A percentile compares a stretch with the other conserved stretches of the same genome.
phyloP scores from a whole-genome alignment of 108 stramenopile species.

The Mediolabrus comicus region DNA sequence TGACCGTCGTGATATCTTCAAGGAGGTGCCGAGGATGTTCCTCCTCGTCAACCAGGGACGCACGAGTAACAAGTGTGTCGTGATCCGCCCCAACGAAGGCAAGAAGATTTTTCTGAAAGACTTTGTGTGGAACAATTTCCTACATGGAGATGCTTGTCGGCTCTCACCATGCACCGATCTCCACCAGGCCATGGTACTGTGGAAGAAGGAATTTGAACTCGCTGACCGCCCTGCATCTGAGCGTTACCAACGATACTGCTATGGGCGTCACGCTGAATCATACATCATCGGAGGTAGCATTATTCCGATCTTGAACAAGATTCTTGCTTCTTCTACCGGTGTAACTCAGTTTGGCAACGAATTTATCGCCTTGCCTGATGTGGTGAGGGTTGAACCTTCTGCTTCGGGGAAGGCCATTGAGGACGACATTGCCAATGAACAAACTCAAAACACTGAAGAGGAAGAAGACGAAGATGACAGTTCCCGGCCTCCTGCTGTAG shows the following conservation, averaged over 20 bases:
- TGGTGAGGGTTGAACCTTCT: slow-evolving; percentile 19
- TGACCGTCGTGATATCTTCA: slow-evolving; percentile 18
- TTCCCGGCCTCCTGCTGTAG: not conserved
- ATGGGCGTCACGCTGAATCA: slow-evolving; percentile 3
- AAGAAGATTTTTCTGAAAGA: not conserved
- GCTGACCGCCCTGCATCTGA: slow-evolving; percentile 16
- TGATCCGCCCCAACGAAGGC: slow-evolving; percentile 23
- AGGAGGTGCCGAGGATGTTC: slow-evolving; percentile 17
- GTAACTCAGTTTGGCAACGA: not conserved
- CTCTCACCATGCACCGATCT: not conserved
- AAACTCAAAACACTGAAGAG: not conserved
- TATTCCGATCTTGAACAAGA: slow-evolving; percentile 40
- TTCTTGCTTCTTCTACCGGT: slow-evolving; percentile 5
- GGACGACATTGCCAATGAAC: not conserved
- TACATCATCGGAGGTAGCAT: slow-evolving; percentile 24
- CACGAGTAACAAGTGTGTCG: slow-evolving; percentile 4
- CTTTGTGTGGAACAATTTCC: not conserved
- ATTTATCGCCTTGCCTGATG: not conserved
- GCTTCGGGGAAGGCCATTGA: not conserved
- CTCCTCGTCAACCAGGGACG: slow-evolving; percentile 26
- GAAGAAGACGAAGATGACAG: slow-evolving; percentile 3
- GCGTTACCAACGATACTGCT: slow-evolving; percentile 21
- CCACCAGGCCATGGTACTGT: slow-evolving; percentile 4
- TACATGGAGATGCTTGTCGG: not conserved
- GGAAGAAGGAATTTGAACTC: slow-evolving; percentile 25